These are phyloP conservation scores for Trichoderma arundinaceum DNA, from an alignment of 2,329 filamentous ascomycete genomes.

Conservation along the genomic window DNA sequence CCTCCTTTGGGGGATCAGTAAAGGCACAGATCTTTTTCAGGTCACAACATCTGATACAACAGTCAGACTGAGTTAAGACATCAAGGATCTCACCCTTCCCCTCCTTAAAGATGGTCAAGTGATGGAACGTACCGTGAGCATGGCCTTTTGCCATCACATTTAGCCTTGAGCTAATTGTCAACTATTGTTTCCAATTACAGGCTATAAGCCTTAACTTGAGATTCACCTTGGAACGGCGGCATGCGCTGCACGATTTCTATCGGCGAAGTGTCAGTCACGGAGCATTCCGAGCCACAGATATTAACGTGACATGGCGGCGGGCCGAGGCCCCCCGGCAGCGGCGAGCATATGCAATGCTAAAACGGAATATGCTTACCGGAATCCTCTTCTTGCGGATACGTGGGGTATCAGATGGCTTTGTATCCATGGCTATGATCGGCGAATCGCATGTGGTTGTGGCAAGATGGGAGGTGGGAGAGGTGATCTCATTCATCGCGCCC, in stretches of 20 bases:
- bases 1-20: conserved; percentile 37
- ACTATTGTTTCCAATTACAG: background rate
- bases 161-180: conserved; percentile 31
- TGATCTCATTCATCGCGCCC: conserved; percentile 11
- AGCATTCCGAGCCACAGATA: conserved; percentile 13
- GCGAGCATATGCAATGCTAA: background rate
- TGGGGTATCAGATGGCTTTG: background rate
- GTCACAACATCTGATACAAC: conserved; percentile 34
- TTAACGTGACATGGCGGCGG: conserved; percentile 21
- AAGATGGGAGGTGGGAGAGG: background rate
- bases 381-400: conserved; percentile 35
- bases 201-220: background rate
- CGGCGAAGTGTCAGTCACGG: conserved; percentile 7
- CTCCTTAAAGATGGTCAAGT: background rate
- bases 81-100: background rate
- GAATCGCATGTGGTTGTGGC: background rate
- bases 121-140: conserved; percentile 37
- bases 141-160: conserved; percentile 38
- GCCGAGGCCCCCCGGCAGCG: conserved; percentile 1
- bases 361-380: conserved; percentile 32
- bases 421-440: conserved; percentile 3
- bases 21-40: conserved; percentile 38
- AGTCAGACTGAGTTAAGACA: conserved; percentile 19
- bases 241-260: conserved; percentile 40
- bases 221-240: conserved; percentile 39